These are phyloP conservation scores for Clarireedia sp. DNA, from an alignment of 2,329 filamentous ascomycete genomes.

Conservation along the genomic window DNA sequence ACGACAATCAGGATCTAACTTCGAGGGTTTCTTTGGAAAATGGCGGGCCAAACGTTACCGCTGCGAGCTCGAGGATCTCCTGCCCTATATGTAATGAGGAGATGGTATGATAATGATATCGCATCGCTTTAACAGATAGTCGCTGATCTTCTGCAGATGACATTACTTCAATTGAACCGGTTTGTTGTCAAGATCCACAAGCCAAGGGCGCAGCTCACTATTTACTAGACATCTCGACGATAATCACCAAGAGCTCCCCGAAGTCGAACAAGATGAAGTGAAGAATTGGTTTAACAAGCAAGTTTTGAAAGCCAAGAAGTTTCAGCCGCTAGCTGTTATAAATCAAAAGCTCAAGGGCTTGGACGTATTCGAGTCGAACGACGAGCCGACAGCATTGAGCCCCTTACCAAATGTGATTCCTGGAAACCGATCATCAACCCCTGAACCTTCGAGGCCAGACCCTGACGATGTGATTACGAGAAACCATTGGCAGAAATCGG, in stretches of 20 bases:
- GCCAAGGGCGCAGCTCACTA: constrained; percentile 25
- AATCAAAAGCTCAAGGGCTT: constrained; percentile 70
- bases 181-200: constrained; percentile 28
- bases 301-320: constrained; percentile 67
- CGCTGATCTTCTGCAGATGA: constrained; percentile 53
- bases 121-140: not conserved
- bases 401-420: constrained; percentile 29
- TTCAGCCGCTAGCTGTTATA: constrained; percentile 64
- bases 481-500: constrained; percentile 78
- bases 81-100: constrained; percentile 99
- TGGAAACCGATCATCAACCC: constrained; percentile 29
- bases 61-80: constrained; percentile 61
- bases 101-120: constrained; percentile 56
- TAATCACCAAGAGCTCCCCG: constrained; percentile 63
- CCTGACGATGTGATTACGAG: constrained; percentile 86
- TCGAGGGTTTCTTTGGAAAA: constrained; percentile 70
- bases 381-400: constrained; percentile 37
- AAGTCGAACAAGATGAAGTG: constrained; percentile 66
- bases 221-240: constrained; percentile 60
- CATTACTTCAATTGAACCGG: constrained; percentile 84
- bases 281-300: constrained; percentile 73
- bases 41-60: constrained; percentile 42
- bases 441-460: constrained; percentile 40
- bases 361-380: constrained; percentile 69
- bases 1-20: constrained; percentile 68